These are phyloP conservation scores for Pseudogymnoascus sp. DNA, from an alignment of 2,329 filamentous ascomycete genomes.

Conservation along the genomic window DNA sequence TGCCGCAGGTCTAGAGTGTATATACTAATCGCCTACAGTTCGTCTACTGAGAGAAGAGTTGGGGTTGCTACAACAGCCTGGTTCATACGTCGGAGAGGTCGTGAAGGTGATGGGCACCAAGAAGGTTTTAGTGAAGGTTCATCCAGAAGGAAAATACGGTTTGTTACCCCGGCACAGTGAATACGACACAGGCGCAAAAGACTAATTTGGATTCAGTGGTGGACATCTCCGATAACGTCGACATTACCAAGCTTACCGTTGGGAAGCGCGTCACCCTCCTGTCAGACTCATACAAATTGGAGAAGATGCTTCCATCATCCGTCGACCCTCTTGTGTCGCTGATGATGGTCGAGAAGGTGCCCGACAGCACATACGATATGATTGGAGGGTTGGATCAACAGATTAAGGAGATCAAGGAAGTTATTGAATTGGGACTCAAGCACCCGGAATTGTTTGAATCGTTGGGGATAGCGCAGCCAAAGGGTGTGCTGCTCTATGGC, in stretches of 20 bases:
- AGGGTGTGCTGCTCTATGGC: conserved; percentile 93
- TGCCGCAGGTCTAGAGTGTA: neutral
- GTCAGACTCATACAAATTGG: conserved; percentile 96
- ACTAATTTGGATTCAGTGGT: conserved; percentile 57
- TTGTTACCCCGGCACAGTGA: conserved; percentile 28
- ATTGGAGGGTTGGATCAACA: conserved; percentile 98
- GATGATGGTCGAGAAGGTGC: conserved; percentile 99
- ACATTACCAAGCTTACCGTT: conserved; percentile 89
- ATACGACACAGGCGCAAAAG: neutral
- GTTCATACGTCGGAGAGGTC: conserved; percentile 98
- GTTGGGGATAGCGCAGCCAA: conserved; percentile 96
- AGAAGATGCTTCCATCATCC: conserved; percentile 96
- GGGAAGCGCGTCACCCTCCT: conserved; percentile 96
- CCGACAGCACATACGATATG: conserved; percentile 99
- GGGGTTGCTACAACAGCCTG: conserved; percentile 89
- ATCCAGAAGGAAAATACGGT: conserved; percentile 99
- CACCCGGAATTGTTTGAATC: conserved; percentile 98
- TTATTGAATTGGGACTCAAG: conserved; percentile 96
- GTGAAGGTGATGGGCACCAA: conserved; percentile 99
- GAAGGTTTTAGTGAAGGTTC: conserved; percentile 97
- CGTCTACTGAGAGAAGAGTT: conserved; percentile 91
- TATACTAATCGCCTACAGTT: conserved; percentile 42
- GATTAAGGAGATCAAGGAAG: conserved; percentile 99
- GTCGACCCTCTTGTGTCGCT: conserved; percentile 97
- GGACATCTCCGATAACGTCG: conserved; percentile 88